Base-by-base conservation (phyloP, 805 yeast species). In the Blastobotrys americana region DNA sequence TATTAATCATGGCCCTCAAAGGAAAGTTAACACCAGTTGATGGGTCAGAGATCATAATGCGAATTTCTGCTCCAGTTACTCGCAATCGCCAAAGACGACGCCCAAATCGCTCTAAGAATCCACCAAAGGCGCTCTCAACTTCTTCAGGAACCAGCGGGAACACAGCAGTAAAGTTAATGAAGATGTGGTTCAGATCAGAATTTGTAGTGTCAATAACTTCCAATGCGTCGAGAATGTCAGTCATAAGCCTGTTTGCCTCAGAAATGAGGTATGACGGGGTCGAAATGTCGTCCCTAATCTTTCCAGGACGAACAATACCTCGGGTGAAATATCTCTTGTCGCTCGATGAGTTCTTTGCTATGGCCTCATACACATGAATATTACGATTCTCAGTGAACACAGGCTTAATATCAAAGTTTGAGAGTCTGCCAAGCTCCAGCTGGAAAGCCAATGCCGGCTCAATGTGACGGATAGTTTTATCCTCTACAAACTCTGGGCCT, bases 381-480 rank as follows among this genome's bases (percentile, higher is more conserved):
- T 90, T 89, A 71, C 97, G 82, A 74, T 93, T 93, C 66, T 89
- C 97, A 47, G 96, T 85, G 71, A 85, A 84, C 44, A 90, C 85
- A 42, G 96, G 97, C 64, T 83, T 87, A 68, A 90, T 86, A 70
- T 86, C 81, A 71, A 93, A 93, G 72, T 93, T 94, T 37, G 95
- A 86, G 68, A 93, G 74, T 70, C 97, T 81, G 58, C 86, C 90
- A 52, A 93, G 75, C 69, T 93, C 99, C 55, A 93, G 76, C 72
- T 93, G 98, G 84, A 80, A 93, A 42, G 98, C 97, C 58, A 90
- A 74, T 35, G 97, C 96, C 19, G 99, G 99, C 67, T 93, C 97
- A 56, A 93, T 88, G 64, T 93, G 97, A 72, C 99, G 88, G 64
- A 93, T 84, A 17, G 89, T 89, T 67, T 82, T 79, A 70, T 93